These are phyloP conservation scores for Plantago rigida DNA, from an alignment of 305 asterid genomes.

Conservation along the genomic window DNA sequence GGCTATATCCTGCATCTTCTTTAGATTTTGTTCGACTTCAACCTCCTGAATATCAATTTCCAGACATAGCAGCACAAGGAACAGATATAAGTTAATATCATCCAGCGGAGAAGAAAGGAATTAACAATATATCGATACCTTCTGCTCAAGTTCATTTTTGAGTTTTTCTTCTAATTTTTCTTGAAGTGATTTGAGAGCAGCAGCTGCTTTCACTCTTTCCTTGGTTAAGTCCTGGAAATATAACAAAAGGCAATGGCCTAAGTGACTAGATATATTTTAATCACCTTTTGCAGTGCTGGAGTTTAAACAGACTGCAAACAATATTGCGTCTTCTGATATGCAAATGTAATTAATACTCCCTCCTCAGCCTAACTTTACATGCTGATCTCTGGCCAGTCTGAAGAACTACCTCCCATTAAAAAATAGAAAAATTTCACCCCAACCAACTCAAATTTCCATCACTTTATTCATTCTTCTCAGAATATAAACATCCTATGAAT, in stretches of 20 bases:
- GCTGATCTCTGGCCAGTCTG: too few species aligned
- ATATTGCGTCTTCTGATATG: not conserved
- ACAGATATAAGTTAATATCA: constrained; percentile 8
- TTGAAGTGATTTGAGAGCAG: constrained; percentile 76
- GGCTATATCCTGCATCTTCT: constrained; percentile 54
- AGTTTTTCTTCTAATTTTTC: constrained; percentile 60
- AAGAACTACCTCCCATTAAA: too few species aligned
- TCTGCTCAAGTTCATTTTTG: constrained; percentile 55
- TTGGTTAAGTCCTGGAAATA: constrained; percentile 60
- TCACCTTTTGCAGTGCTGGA: not conserved
- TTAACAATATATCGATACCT: constrained; percentile 39
- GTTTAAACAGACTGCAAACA: constrained; percentile 5
- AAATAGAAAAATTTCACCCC: too few species aligned
- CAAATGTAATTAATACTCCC: too few species aligned
- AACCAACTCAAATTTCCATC: too few species aligned
- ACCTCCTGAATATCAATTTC: constrained; percentile 45
- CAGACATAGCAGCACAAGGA: constrained; percentile 23
- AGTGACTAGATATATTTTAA: constrained; percentile 20
- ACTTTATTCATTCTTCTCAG: too few species aligned
- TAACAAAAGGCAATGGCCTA: constrained; percentile 8
- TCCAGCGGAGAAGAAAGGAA: not conserved
- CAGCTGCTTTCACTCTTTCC: constrained; percentile 74
- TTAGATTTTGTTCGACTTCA: constrained; percentile 57
- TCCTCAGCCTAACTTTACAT: too few species aligned
- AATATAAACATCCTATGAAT: too few species aligned